A percentile compares a stretch with the other conserved stretches of the same genome.
phyloP scores from a whole-genome alignment of 1,139 yeast genomes.

The Meyerozyma sp. region DNA sequence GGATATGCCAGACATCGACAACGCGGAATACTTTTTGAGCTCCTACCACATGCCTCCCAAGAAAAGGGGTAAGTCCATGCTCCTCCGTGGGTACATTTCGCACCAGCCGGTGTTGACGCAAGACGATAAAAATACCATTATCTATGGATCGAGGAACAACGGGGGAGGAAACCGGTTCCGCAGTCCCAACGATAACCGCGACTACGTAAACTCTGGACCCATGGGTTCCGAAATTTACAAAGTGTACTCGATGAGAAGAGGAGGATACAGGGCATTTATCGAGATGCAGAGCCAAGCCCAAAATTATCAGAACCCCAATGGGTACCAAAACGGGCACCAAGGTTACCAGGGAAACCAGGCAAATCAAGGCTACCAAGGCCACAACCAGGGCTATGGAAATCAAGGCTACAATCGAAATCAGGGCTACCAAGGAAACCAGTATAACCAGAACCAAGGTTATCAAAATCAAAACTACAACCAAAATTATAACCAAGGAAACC shows the following conservation, averaged over 20 bases:
- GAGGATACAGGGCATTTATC: constrained; percentile 36
- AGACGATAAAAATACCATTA: constrained; percentile 64
- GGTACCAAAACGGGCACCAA: too few relatives aligned
- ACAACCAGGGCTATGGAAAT: too few relatives aligned
- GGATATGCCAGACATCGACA: constrained; percentile 53
- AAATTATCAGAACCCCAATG: too few relatives aligned
- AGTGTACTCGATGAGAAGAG: constrained; percentile 33
- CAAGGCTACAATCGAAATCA: constrained; percentile 1
- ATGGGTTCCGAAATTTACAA: constrained; percentile 29
- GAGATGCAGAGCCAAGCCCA: constrained; percentile 8
- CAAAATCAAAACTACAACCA: too few relatives aligned
- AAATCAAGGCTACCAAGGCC: constrained; percentile 4
- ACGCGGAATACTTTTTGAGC: constrained; percentile 49
- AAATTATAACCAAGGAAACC: constrained; percentile 6
- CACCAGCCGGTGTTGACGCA: constrained; percentile 56
- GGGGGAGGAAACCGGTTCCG: constrained; percentile 27
- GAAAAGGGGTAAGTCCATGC: constrained; percentile 67
- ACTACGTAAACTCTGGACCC: constrained; percentile 40
- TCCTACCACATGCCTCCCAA: constrained; percentile 55
- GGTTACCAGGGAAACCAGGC: too few relatives aligned
- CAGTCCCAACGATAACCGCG: constrained; percentile 28
- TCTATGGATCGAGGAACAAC: constrained; percentile 30
- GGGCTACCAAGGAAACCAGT: neutral
- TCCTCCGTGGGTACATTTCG: constrained; percentile 73
- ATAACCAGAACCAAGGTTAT: neutral